Conservation (phyloP, 306 rosid species). For the Cicer arietinum region DNA sequence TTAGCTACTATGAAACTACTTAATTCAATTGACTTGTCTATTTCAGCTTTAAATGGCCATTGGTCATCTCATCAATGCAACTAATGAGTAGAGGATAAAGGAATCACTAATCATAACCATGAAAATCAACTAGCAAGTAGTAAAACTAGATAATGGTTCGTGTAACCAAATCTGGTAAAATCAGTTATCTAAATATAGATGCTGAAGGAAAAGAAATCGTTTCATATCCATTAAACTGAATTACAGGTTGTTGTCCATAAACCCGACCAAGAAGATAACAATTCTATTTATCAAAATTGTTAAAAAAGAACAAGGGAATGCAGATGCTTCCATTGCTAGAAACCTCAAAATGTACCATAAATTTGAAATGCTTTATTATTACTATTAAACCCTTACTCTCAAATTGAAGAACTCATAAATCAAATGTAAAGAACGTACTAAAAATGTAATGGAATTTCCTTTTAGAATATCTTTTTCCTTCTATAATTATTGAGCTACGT, state of each 20-base stretch:
- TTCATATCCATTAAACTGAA: neutral
- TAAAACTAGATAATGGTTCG: neutral
- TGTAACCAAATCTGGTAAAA: neutral
- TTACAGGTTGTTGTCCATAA: neutral
- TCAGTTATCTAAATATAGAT: neutral
- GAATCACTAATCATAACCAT: constrained; percentile 19
- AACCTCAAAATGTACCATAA: neutral
- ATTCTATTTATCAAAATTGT: neutral
- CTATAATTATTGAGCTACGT: too few relatives aligned
- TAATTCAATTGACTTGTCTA: constrained; percentile 15
- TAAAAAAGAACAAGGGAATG: neutral
- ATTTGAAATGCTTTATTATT: too few relatives aligned
- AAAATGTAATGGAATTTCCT: too few relatives aligned
- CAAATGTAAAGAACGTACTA: too few relatives aligned
- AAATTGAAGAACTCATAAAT: too few relatives aligned
- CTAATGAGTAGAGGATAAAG: constrained; percentile 3
- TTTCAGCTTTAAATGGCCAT: neutral
- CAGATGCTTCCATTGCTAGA: constrained; percentile 10
- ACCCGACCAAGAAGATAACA: neutral
- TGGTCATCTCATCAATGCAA: neutral
- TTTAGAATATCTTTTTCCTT: too few relatives aligned
- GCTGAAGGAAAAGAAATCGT: neutral
- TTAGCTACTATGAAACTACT: constrained; percentile 11
- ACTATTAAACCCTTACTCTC: too few relatives aligned
- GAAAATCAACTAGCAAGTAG: neutral